Conservation (phyloP, 306 rosid species). For the Erythrophleum fordii region DNA sequence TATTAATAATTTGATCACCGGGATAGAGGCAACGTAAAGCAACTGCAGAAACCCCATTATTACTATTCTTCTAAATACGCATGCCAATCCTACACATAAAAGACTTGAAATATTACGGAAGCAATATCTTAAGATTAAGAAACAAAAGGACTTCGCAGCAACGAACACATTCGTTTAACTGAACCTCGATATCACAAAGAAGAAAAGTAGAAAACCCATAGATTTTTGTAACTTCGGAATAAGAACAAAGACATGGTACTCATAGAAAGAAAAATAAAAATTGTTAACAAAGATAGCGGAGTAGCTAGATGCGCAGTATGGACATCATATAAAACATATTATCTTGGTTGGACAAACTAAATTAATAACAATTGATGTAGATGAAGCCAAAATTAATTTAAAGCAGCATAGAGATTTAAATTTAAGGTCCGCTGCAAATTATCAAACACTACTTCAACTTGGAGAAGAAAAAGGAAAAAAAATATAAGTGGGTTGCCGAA, state of each 20-base stretch:
- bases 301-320: background rate
- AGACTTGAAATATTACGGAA: background rate
- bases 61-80: conserved; percentile 28
- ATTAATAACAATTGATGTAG: too few relatives aligned
- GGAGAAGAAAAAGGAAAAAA: too few relatives aligned
- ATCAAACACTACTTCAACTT: too few relatives aligned
- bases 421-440: too few relatives aligned
- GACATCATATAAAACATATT: background rate
- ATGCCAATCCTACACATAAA: conserved; percentile 30
- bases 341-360: background rate
- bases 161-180: background rate
- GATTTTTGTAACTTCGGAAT: too few relatives aligned
- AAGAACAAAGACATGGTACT: too few relatives aligned
- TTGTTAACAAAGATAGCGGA: background rate
- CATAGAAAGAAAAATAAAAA: background rate
- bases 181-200: background rate
- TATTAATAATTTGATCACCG: conserved; percentile 50
- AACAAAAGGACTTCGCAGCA: background rate
- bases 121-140: background rate
- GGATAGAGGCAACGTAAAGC: conserved; percentile 52
- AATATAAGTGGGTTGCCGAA: too few relatives aligned
- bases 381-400: too few relatives aligned
- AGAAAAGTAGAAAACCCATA: too few relatives aligned
- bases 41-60: conserved; percentile 51
- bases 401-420: too few relatives aligned